Evolutionary conservation across 352 stramenopile genomes (phyloP), one percentile per base, ranked within the genome.

Genomic region (Thraustochytrium striatum): DNA sequence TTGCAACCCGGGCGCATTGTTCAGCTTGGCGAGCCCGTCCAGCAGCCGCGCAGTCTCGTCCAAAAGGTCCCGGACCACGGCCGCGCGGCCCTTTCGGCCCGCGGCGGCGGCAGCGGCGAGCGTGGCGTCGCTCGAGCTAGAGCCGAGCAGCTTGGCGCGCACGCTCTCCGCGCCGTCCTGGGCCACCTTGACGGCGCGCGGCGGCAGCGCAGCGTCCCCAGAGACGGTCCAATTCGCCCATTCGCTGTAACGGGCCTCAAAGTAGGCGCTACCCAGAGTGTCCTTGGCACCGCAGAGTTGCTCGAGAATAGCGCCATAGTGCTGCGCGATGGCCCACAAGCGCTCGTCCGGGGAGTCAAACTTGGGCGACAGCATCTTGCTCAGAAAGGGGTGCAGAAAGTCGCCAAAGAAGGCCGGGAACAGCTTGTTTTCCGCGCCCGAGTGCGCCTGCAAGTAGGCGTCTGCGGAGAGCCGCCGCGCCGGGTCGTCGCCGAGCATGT

Each of bases 311-410:
- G 62, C 57, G 1, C 47, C 52, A 47, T 83, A 83, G 3, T 28
- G 36, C 11, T 43, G 44, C 0, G 44, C 44, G 1, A 83, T 47
- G 7, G 61, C 30, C 9, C 57, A 47, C n/a, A 83, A 44, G 35
- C 79, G 79, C 35, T 78, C 58, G 35, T 83, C 79, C 5, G 50
- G 41, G 2, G 30, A 38, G 35, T 57, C 58, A 32, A 75, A 81
- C 61, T 81, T 69, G 16, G 72, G 19, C 21, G 30, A 30, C 39
- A 83, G 57, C 38, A 61, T 50, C 25, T 81, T 57, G 25, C 59
- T 28, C 35, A 83, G 81, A 9, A 83, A 68, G 16, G 79, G 79
- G 39, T 81, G 75, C 0, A 83, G 57, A 3, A 61, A 16, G n/a
- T 43, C 28, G 21, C 32, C 52, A 65, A 83, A 73, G 28, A 75